Conservation (phyloP, 78 protist genomes). For the Speleostelium caveatum region DNA sequence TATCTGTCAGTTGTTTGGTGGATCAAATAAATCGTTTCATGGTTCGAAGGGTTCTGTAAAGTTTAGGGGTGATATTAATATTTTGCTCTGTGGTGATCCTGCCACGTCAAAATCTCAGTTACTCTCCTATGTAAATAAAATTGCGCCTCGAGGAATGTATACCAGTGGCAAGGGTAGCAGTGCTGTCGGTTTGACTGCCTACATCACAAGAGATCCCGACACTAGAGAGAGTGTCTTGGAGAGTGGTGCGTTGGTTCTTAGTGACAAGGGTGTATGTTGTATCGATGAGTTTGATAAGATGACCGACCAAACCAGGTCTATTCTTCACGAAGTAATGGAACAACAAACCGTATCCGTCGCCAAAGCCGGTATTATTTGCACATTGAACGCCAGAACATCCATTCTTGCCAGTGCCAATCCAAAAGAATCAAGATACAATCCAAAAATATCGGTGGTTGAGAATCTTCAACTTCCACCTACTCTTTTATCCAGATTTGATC, state of each 20-base stretch:
- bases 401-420: conserved; percentile 99
- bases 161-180: conserved; percentile 99
- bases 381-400: conserved; percentile 98
- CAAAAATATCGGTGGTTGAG: conserved; percentile 93
- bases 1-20: conserved; percentile 99
- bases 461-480: conserved; percentile 98
- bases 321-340: conserved; percentile 99
- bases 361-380: conserved; percentile 99
- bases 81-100: conserved; percentile 99
- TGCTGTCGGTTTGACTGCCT: conserved; percentile 99
- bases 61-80: conserved; percentile 96
- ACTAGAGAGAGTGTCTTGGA: conserved; percentile 97
- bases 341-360: conserved; percentile 99
- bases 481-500: conserved; percentile 91
- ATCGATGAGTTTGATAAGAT: conserved; percentile 99
- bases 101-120: conserved; percentile 99
- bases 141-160: conserved; percentile 99
- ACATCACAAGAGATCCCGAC: conserved; percentile 96
- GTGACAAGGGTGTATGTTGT: conserved; percentile 99
- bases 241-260: conserved; percentile 95
- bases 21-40: conserved; percentile 52
- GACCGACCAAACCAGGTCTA: conserved; percentile 96
- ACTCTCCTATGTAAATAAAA: conserved; percentile 95
- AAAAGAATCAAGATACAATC: conserved; percentile 90
- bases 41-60: conserved; percentile 19